These are phyloP conservation scores for Biscogniauxia marginata DNA, from an alignment of 2,329 filamentous ascomycete genomes.

Conservation along the genomic window DNA sequence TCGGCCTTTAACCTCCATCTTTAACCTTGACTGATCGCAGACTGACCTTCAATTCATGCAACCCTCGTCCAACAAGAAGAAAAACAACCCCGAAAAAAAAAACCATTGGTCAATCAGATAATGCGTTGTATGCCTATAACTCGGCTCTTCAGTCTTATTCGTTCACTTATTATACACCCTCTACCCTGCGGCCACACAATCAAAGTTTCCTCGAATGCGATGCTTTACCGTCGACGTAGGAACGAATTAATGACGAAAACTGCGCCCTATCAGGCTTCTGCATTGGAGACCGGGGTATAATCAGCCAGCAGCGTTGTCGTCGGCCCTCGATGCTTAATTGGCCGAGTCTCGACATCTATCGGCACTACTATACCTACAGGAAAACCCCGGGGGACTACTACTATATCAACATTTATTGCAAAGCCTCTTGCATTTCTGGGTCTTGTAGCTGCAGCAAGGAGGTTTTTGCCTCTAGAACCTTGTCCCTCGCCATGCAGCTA, in stretches of 20 bases:
- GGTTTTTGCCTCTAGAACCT: not conserved
- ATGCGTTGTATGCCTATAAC: not conserved
- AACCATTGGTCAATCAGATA: too few species aligned
- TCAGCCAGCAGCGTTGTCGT: not conserved
- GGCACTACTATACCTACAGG: not conserved
- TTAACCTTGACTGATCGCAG: too few species aligned
- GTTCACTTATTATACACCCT: not conserved
- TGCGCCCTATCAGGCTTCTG: slow-evolving; percentile 13
- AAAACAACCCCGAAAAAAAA: too few species aligned
- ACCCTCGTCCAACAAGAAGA: not conserved
- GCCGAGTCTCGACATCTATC: not conserved
- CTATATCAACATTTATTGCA: not conserved
- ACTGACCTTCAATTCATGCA: too few species aligned
- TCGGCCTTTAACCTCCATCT: not conserved
- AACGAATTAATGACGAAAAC: slow-evolving; percentile 18
- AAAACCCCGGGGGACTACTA: not conserved
- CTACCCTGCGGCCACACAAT: slow-evolving; percentile 1
- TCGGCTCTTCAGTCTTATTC: not conserved
- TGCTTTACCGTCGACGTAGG: slow-evolving; percentile 16
- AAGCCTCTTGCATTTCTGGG: not conserved
- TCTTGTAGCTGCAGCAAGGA: not conserved
- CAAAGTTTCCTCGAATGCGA: slow-evolving; percentile 10
- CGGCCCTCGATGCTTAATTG: not conserved
- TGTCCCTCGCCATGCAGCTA: not conserved
- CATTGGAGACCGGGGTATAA: not conserved